Base-by-base conservation (phyloP, 2,329 filamentous ascomycete species). In the Claviceps capensis region DNA sequence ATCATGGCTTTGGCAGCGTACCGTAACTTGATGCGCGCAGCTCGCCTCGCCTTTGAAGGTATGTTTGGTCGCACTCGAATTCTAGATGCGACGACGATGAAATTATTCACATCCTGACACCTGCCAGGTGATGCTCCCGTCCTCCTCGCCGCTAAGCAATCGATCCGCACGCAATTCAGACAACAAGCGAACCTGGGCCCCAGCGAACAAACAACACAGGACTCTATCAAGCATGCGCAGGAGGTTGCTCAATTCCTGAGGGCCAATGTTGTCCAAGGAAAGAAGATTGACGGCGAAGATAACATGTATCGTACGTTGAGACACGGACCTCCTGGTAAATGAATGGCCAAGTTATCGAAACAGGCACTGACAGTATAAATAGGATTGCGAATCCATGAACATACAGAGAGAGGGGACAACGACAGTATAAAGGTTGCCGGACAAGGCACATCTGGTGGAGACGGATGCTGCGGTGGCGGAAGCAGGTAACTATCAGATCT, bases 321-420 rank as follows among this genome's bases (percentile, higher is more conserved):
- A 45, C 2, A 17, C 16, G n/a, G 16, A 26, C 5, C 30, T 45
- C 4, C 16, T 16, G 19, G 5, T 6, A 45, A 34, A 5, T 4
- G 17, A 19, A 30, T 41, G 13, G 17, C 22, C 8, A 22, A 9
- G 9, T 11, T 34, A 11, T 34, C 44, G 8, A 46, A 50, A 50
- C 54, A 44, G 14, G 11, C 42, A 47, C 40, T 52, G 52, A 54
- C 54, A 26, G 34, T 19, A 47, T 3, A 43, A 23, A 42, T 59
- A 96, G 89, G 85, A 64, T 71, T 97, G 53, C 78, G 84, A 49
- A 96, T 98, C 69, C 93, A 97, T 66, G 79, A 95, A 55, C 73
- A 95, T 58, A 98, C 85, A 34, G 91, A 98, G 68, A 77, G 88
- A 58, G 89, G 93, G 51, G 86, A 97, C 69, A 98, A 98, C 64